These are phyloP conservation scores for Lepidium africanum DNA, from an alignment of 345 rosid genomes.

Conservation along the genomic window DNA sequence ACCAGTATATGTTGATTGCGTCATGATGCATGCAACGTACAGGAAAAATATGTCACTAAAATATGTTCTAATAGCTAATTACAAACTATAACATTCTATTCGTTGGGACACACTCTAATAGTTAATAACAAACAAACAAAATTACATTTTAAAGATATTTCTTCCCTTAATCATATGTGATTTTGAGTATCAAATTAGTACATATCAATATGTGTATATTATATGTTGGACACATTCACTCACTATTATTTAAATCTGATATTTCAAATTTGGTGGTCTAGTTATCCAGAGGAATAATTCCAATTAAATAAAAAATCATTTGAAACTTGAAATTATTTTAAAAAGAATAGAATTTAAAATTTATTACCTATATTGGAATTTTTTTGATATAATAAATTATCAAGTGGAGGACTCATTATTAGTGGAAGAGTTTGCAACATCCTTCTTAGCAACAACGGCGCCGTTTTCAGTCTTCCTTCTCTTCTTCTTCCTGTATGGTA, in stretches of 20 bases:
- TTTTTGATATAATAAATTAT: conserved; percentile 1
- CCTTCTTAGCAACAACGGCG: conserved; percentile 20
- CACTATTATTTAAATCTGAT: conserved; percentile 6
- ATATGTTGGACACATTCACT: conserved; percentile 6
- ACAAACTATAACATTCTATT: background rate
- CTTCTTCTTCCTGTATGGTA: conserved; percentile 88
- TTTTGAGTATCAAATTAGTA: background rate
- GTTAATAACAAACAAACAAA: background rate
- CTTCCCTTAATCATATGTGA: background rate
- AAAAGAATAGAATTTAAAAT: background rate
- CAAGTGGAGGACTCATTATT: conserved; percentile 17
- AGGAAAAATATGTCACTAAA: background rate
- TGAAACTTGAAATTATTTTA: background rate
- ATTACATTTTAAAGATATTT: background rate
- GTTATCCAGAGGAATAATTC: conserved; percentile 6
- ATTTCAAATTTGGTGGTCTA: background rate
- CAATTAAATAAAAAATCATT: background rate
- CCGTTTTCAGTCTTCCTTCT: conserved; percentile 40
- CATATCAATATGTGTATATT: background rate
- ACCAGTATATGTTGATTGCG: background rate
- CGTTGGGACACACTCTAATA: background rate
- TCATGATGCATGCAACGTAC: conserved; percentile 15
- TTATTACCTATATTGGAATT: conserved; percentile 22
- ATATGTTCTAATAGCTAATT: background rate
- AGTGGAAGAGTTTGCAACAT: conserved; percentile 24